These are phyloP conservation scores for Phyllosticta citribraziliensis DNA, from an alignment of 2,329 filamentous ascomycete species.

Conservation along the genomic window DNA sequence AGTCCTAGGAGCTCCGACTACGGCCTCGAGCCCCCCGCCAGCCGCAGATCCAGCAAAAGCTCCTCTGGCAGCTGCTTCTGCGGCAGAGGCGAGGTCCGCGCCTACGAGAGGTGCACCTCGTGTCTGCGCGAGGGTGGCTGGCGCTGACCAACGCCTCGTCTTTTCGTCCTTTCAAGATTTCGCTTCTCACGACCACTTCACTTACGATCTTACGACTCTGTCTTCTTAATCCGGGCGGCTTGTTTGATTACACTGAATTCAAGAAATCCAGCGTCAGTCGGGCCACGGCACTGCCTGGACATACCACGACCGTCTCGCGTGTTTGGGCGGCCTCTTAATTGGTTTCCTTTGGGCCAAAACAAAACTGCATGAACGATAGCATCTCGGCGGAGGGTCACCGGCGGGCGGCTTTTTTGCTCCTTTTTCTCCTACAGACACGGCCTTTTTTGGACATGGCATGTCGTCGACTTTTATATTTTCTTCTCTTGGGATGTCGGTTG, in stretches of 20 bases:
- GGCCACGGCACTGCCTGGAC: not conserved
- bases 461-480: not conserved
- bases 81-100: constrained; percentile 28
- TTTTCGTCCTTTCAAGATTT: not conserved
- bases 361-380: not conserved
- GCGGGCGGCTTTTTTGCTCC: not conserved
- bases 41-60: constrained; percentile 24
- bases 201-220: not conserved
- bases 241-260: not conserved
- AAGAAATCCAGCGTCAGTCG: not conserved
- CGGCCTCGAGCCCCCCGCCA: constrained; percentile 28
- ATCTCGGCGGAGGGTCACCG: not conserved
- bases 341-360: not conserved
- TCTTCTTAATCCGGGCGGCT: not conserved
- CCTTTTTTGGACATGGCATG: not conserved
- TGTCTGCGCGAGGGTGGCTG: constrained; percentile 35
- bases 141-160: constrained; percentile 4
- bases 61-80: constrained; percentile 23
- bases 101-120: constrained; percentile 33
- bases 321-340: not conserved
- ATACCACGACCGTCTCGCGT: not conserved
- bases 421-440: not conserved
- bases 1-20: constrained; percentile 42
- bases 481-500: not conserved
- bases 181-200: not conserved